Evolutionary conservation across 2,329 filamentous ascomycete genomes (phyloP).

Genomic region (Trichoderma sp.): DNA sequence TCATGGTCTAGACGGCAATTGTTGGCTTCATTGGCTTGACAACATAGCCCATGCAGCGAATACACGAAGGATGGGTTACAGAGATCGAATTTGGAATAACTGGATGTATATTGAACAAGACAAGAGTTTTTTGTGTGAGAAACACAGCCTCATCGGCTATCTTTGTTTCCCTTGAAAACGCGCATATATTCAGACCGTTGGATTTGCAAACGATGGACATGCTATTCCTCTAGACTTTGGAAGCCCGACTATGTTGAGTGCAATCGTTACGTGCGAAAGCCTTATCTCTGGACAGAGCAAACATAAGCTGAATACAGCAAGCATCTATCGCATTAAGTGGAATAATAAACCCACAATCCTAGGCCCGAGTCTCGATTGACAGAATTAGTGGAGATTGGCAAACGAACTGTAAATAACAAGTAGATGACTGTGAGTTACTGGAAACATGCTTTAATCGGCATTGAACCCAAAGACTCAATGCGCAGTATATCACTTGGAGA

Average conservation of each 20-base stretch:
- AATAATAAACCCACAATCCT: not conserved
- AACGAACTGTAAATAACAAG: not conserved
- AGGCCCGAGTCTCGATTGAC: not conserved
- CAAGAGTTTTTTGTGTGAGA: not conserved
- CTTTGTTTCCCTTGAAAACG: not conserved
- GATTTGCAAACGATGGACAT: not conserved
- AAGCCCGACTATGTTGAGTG: not conserved
- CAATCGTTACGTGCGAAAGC: not conserved
- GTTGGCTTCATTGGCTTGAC: not conserved
- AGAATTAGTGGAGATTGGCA: not conserved
- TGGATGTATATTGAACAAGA: not conserved
- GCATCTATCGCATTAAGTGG: not conserved
- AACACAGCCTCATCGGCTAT: not conserved
- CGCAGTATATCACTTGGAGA: not conserved
- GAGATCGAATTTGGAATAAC: not conserved
- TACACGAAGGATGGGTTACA: not conserved
- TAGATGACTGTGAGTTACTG: not conserved
- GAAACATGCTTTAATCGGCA: not conserved
- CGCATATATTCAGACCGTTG: not conserved
- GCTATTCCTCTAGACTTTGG: not conserved
- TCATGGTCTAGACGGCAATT: not conserved
- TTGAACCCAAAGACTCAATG: not conserved
- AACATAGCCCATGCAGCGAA: not conserved
- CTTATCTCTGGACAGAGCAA: not conserved
- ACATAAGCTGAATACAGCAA: not conserved